These are phyloP conservation scores for Ramularia endophylla DNA, from an alignment of 2,329 filamentous ascomycete species.

Conservation along the genomic window DNA sequence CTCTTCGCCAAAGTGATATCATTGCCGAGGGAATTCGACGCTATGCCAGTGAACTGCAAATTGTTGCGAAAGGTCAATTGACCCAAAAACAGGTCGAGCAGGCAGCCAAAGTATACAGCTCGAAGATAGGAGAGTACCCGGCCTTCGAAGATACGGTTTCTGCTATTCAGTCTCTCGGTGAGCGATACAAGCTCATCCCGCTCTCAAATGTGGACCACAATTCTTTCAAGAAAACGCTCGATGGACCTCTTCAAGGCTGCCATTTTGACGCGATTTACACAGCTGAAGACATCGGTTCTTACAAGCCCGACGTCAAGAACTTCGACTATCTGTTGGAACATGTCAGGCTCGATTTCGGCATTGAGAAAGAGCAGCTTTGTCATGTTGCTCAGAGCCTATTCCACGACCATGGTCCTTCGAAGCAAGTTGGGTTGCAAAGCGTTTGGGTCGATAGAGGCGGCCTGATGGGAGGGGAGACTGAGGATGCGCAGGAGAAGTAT, in stretches of 20 bases:
- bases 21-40: conserved; percentile 28
- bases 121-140: conserved; percentile 48
- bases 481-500: conserved; percentile 34
- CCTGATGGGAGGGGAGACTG: conserved; percentile 41
- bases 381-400: conserved; percentile 64
- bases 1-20: conserved; percentile 54
- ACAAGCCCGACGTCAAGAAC: conserved; percentile 61
- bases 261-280: conserved; percentile 62
- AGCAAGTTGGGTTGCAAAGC: conserved; percentile 53
- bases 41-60: conserved; percentile 28
- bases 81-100: conserved; percentile 42
- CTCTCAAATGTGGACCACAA: conserved; percentile 55
- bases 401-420: conserved; percentile 62
- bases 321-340: conserved; percentile 59
- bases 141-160: conserved; percentile 54
- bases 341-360: conserved; percentile 49
- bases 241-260: conserved; percentile 47
- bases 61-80: conserved; percentile 46
- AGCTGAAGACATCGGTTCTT: conserved; percentile 64
- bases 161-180: conserved; percentile 46
- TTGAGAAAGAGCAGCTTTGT: conserved; percentile 53
- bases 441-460: conserved; percentile 60
- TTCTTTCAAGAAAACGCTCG: conserved; percentile 46
- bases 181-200: conserved; percentile 53
- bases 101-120: conserved; percentile 45